Conservation (phyloP, 257 asterid species). For the Capsicum rhomboideum region DNA sequence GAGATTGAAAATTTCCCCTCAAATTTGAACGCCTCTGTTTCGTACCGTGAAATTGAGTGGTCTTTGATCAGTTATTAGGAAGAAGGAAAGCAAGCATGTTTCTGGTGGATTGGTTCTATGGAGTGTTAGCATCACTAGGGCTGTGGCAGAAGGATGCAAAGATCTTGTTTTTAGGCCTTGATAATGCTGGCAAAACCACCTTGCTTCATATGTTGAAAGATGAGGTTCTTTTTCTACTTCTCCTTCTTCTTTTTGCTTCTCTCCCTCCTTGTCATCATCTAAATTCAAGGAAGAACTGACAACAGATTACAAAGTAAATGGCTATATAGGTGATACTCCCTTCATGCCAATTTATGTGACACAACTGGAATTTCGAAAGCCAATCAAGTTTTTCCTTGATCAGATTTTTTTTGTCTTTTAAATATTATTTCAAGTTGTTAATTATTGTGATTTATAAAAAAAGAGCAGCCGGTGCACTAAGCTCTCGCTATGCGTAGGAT, state of each 20-base stretch:
- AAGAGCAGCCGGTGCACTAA: no score
- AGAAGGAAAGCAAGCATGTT: constrained; percentile 17
- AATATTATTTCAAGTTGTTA: no score
- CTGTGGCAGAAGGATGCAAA: constrained; percentile 40
- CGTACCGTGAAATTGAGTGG: no score
- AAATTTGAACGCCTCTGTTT: not conserved
- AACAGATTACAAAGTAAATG: not conserved
- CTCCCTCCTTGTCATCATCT: not conserved
- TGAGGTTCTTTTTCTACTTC: constrained; percentile 15
- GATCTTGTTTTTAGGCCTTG: constrained; percentile 45
- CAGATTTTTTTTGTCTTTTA: no score
- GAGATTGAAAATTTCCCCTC: not conserved
- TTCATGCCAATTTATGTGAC: no score
- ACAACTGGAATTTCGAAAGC: no score
- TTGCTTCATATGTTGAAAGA: constrained; percentile 45
- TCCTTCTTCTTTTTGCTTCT: not conserved
- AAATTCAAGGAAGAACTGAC: not conserved
- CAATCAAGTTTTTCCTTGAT: no score
- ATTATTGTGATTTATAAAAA: no score
- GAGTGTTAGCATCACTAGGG: constrained; percentile 29
- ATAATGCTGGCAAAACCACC: constrained; percentile 49
- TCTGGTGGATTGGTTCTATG: constrained; percentile 43
- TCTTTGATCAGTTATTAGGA: not conserved
- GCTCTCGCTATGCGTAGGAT: no score
- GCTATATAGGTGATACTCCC: not conserved